Percentiles rank a stretch among this genome's conserved stretches.
Conservation (phyloP, 179 eudicot species). For the Heliamphora ciliata region DNA sequence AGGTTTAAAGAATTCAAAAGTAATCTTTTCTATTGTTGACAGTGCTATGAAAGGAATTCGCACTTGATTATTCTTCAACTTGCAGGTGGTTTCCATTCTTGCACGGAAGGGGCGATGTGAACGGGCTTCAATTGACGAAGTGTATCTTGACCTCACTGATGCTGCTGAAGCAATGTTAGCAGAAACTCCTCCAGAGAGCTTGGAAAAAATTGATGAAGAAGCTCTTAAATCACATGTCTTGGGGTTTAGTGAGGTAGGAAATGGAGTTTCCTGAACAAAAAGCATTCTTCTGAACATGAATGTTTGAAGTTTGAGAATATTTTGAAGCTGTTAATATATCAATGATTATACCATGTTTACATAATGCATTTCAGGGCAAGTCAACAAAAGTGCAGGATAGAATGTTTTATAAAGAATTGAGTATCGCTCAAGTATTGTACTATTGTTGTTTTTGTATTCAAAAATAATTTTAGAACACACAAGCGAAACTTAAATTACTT, state of each 20-base stretch:
- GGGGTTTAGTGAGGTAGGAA: conserved; percentile 60
- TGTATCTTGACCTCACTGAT: conserved; percentile 89
- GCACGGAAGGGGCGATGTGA: conserved; percentile 82
- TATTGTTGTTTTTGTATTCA: not conserved
- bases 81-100: conserved; percentile 85
- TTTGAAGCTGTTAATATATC: not conserved
- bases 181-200: conserved; percentile 56
- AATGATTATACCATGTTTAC: not conserved
- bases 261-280: conserved; percentile 8
- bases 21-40: not conserved
- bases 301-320: not conserved
- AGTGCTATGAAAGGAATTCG: not conserved
- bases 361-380: not conserved
- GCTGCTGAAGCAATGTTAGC: conserved; percentile 78
- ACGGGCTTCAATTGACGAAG: conserved; percentile 97
- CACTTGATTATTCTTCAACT: conserved; percentile 17
- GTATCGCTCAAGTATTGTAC: not conserved
- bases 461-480: no score
- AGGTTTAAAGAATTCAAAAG: conserved; percentile 39
- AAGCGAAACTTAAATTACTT: no score
- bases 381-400: conserved; percentile 5
- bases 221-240: conserved; percentile 73
- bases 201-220: conserved; percentile 62
- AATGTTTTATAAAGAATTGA: not conserved
- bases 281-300: not conserved